phyloP scores from a whole-genome alignment of 2,329 filamentous ascomycete genomes.

The Alternaria burnsii region DNA sequence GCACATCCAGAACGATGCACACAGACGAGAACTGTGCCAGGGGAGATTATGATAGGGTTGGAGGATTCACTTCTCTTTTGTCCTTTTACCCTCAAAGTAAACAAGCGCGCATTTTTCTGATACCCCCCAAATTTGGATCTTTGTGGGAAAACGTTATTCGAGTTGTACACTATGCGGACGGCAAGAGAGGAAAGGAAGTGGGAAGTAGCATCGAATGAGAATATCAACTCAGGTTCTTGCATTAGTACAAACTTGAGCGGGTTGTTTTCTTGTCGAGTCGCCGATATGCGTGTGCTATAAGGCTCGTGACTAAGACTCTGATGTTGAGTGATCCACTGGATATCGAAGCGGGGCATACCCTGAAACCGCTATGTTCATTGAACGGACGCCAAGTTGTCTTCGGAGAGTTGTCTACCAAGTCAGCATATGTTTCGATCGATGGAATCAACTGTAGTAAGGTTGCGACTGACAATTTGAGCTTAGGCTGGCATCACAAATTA shows the following conservation, averaged over 20 bases:
- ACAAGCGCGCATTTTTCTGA: conserved; percentile 30
- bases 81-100: conserved; percentile 6
- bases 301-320: too few species aligned
- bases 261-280: too few species aligned
- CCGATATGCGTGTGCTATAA: too few species aligned
- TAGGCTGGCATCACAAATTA: rapidly evolving
- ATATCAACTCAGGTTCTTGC: background rate
- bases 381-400: too few species aligned
- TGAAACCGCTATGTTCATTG: too few species aligned
- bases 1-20: background rate
- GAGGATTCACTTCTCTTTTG: conserved; percentile 1
- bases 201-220: background rate
- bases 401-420: too few species aligned
- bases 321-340: too few species aligned
- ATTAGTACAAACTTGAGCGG: too few species aligned
- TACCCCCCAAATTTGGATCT: conserved; percentile 38
- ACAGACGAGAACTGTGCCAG: background rate
- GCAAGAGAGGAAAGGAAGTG: background rate
- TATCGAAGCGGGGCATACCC: too few species aligned
- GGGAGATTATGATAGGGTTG: background rate
- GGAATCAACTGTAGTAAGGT: too few species aligned
- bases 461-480: too few species aligned
- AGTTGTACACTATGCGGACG: background rate
- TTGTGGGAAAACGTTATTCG: conserved; percentile 7
- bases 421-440: too few species aligned